phyloP scores from a whole-genome alignment of 768 basidiomycete genomes.

The Calocybe indica region DNA sequence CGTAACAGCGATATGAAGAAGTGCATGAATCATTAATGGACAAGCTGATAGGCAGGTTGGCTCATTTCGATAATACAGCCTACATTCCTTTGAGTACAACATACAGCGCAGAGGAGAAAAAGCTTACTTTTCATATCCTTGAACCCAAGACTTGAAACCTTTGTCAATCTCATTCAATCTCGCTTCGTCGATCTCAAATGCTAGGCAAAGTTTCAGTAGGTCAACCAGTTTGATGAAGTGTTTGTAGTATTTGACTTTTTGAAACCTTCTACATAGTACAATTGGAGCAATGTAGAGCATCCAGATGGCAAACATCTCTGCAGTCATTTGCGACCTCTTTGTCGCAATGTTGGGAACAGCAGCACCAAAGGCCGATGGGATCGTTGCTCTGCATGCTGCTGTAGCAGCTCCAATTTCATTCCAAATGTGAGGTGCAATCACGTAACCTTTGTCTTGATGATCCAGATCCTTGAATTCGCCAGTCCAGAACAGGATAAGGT shows the following conservation, averaged over 20 bases:
- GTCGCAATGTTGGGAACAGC: conserved; percentile 6
- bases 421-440: conserved; percentile 27
- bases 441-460: conserved; percentile 20
- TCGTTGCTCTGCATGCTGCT: conserved; percentile 22
- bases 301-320: conserved; percentile 36
- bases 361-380: conserved; percentile 31
- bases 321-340: conserved; percentile 13
- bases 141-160: neutral
- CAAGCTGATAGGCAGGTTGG: neutral
- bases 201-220: conserved; percentile 28
- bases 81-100: neutral
- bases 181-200: conserved; percentile 21
- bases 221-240: conserved; percentile 36
- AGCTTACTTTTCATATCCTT: neutral
- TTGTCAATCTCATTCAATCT: conserved; percentile 1
- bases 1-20: conserved; percentile 35
- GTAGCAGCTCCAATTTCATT: conserved; percentile 30
- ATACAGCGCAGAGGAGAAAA: neutral
- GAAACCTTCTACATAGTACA: conserved; percentile 27
- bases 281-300: conserved; percentile 30
- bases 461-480: conserved; percentile 35
- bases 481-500: conserved; percentile 34
- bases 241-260: conserved; percentile 25
- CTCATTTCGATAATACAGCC: neutral
- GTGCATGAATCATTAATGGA: conserved; percentile 24